phyloP scores from a whole-genome alignment of 176 grass and related monocot genomes.

The Chrysopogon serrulatus region DNA sequence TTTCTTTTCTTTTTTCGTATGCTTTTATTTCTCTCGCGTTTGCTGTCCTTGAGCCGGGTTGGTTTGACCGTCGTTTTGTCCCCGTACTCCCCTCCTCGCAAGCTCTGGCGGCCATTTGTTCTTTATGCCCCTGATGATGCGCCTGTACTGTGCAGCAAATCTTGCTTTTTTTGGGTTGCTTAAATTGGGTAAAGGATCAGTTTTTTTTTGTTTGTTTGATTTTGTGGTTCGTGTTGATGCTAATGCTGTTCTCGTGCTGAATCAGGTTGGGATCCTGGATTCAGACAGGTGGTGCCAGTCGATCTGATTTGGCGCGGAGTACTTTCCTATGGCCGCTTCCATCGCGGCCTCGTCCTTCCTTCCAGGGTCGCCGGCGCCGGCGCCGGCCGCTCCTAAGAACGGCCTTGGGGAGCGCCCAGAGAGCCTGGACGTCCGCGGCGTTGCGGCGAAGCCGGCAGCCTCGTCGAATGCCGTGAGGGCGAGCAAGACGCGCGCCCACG shows the following conservation, averaged over 20 bases:
- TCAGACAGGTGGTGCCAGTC: not conserved
- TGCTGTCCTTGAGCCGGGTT: conserved; percentile 3
- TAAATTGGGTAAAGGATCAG: conserved; percentile 3
- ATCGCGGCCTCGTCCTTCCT: conserved; percentile 70
- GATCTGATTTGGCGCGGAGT: conserved; percentile 10
- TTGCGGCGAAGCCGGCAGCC: conserved; percentile 36
- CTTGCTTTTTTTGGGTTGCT: conserved; percentile 2
- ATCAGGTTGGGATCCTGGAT: conserved; percentile 15
- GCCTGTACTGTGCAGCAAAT: not conserved
- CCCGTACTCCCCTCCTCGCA: conserved; percentile 5
- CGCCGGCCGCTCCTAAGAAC: conserved; percentile 20
- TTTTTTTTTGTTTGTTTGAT: not conserved
- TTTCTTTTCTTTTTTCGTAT: not conserved
- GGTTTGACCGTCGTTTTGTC: conserved; percentile 1
- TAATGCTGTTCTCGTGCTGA: not conserved
- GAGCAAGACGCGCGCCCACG: conserved; percentile 46
- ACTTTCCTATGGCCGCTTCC: conserved; percentile 54
- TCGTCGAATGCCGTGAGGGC: conserved; percentile 38
- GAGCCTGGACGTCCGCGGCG: conserved; percentile 47
- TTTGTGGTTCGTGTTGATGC: not conserved
- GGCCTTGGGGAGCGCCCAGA: conserved; percentile 33
- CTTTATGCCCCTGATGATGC: not conserved
- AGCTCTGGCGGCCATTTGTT: not conserved
- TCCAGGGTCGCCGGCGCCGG: conserved; percentile 29
- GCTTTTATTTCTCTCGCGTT: not conserved